Evolutionary conservation across 805 yeast genomes (phyloP).

Genomic region (Cyberlindnera euphorbiae): DNA sequence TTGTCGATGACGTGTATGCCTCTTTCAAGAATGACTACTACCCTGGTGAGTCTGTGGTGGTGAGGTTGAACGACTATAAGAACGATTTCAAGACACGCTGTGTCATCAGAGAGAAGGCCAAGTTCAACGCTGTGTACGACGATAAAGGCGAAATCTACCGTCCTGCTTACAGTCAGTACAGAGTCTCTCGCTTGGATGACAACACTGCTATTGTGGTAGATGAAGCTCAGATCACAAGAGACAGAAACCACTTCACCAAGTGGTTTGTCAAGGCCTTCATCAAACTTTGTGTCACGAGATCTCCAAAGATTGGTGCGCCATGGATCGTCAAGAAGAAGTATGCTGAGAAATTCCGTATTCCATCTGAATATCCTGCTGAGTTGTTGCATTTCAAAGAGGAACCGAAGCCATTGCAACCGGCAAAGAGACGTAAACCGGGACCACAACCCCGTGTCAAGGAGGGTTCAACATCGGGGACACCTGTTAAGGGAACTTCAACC

Average conservation of each 20-base stretch:
- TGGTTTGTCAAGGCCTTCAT: conserved; percentile 86
- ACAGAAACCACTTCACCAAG: conserved; percentile 83
- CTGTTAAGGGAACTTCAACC: background rate
- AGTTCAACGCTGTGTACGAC: conserved; percentile 49
- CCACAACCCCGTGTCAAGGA: conserved; percentile 10
- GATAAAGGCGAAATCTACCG: conserved; percentile 31
- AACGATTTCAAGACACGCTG: conserved; percentile 34
- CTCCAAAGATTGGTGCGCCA: conserved; percentile 86
- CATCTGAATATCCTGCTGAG: conserved; percentile 53
- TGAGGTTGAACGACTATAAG: conserved; percentile 35
- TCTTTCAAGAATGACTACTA: conserved; percentile 77
- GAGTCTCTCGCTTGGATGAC: conserved; percentile 53
- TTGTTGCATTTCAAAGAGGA: conserved; percentile 30
- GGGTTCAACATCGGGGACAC: conserved; percentile 3
- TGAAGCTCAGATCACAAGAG: conserved; percentile 70
- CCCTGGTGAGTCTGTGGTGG: conserved; percentile 82
- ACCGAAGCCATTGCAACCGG: conserved; percentile 18
- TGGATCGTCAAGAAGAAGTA: conserved; percentile 86
- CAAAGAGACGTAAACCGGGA: conserved; percentile 9
- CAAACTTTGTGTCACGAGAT: conserved; percentile 61
- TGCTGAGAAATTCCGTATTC: conserved; percentile 64
- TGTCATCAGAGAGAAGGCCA: conserved; percentile 78
- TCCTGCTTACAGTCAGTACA: conserved; percentile 61
- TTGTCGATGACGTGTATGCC: conserved; percentile 83
- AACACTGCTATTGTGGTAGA: conserved; percentile 66